Evolutionary conservation across 2,329 filamentous ascomycete genomes (phyloP).

Genomic region (Hypoxylon sp.): DNA sequence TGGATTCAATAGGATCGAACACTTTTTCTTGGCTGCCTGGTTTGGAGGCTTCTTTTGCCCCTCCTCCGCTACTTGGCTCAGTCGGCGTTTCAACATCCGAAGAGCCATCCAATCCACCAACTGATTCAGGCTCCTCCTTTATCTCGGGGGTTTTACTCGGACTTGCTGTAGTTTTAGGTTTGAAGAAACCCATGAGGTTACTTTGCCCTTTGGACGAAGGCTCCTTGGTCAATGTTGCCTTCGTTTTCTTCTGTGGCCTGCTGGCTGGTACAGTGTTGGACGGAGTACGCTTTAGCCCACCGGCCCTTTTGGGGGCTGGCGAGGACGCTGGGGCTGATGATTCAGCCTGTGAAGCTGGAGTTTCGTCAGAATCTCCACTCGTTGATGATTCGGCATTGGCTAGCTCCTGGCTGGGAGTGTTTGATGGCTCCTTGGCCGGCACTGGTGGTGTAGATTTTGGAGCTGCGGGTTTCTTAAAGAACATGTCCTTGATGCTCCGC

Average conservation of each 20-base stretch:
- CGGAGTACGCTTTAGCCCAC: slow-evolving; percentile 51
- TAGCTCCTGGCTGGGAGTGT: slow-evolving; percentile 18
- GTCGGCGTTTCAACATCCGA: slow-evolving; percentile 28
- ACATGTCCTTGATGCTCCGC: slow-evolving; percentile 94
- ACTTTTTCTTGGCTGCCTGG: slow-evolving; percentile 58
- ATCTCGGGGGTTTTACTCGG: slow-evolving; percentile 28
- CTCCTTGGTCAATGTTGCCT: slow-evolving; percentile 54
- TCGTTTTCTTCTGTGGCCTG: slow-evolving; percentile 59
- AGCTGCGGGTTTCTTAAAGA: slow-evolving; percentile 70
- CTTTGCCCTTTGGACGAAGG: slow-evolving; percentile 61
- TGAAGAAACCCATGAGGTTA: slow-evolving; percentile 86
- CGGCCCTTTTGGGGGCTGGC: slow-evolving; percentile 37
- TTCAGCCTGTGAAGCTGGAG: slow-evolving; percentile 47
- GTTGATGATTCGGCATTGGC: slow-evolving; percentile 17
- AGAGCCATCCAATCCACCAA: slow-evolving; percentile 30
- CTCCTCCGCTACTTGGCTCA: slow-evolving; percentile 23
- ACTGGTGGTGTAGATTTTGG: slow-evolving; percentile 40
- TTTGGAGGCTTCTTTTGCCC: slow-evolving; percentile 16
- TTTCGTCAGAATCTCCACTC: slow-evolving; percentile 16
- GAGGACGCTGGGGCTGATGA: slow-evolving; percentile 38
- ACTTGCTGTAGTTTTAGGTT: slow-evolving; percentile 64
- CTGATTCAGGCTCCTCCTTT: slow-evolving; percentile 24
- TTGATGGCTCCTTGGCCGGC: slow-evolving; percentile 33
- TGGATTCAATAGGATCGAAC: slow-evolving; percentile 79
- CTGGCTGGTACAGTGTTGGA: slow-evolving; percentile 44